phyloP scores from a whole-genome alignment of 257 asterid species.

The Jacaranda copaia region DNA sequence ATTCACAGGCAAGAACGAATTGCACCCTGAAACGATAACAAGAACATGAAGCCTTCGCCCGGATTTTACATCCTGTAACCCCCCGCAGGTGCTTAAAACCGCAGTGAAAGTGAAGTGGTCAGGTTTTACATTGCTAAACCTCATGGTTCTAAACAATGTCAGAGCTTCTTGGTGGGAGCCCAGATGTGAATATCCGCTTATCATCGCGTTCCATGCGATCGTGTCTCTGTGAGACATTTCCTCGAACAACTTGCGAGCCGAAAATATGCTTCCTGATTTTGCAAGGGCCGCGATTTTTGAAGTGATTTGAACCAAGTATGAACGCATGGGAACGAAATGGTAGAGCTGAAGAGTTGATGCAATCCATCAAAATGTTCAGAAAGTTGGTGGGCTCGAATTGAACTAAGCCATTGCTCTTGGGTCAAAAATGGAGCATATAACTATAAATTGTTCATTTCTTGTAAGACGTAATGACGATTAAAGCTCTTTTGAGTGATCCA shows the following conservation, averaged over 20 bases:
- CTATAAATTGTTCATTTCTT: neutral
- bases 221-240: slow-evolving; percentile 68
- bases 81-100: slow-evolving; percentile 57
- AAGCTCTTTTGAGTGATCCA: no score
- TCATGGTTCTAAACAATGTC: slow-evolving; percentile 54
- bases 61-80: slow-evolving; percentile 39
- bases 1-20: slow-evolving; percentile 55
- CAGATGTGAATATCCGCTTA: slow-evolving; percentile 61
- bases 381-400: slow-evolving; percentile 20
- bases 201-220: slow-evolving; percentile 79
- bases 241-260: slow-evolving; percentile 74
- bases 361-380: slow-evolving; percentile 30
- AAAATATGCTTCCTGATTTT: slow-evolving; percentile 55
- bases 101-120: slow-evolving; percentile 75
- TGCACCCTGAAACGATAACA: slow-evolving; percentile 53
- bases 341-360: slow-evolving; percentile 20
- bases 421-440: neutral
- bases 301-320: slow-evolving; percentile 53
- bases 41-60: slow-evolving; percentile 62
- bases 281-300: slow-evolving; percentile 54
- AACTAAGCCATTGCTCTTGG: no score
- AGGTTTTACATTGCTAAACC: slow-evolving; percentile 44
- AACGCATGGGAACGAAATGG: slow-evolving; percentile 48
- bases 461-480: no score
- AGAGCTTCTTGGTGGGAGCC: slow-evolving; percentile 62